A percentile compares a stretch with the other conserved stretches of the same genome.
phyloP scores from a whole-genome alignment of 345 rosid genomes.

The Rhizophora mangle region DNA sequence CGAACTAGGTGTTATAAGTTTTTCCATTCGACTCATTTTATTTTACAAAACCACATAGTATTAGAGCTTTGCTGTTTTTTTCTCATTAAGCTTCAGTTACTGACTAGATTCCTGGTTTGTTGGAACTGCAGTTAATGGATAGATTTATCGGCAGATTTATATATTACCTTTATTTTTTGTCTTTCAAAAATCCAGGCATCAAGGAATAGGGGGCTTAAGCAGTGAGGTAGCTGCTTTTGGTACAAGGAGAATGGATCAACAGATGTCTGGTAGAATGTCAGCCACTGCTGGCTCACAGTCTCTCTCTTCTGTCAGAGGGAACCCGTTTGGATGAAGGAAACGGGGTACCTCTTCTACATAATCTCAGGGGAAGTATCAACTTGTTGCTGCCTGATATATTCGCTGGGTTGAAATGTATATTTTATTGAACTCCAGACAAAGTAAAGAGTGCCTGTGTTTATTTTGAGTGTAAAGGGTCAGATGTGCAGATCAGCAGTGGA shows the following conservation, averaged over 20 bases:
- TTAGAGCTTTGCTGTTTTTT: not conserved
- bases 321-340: slow-evolving; percentile 57
- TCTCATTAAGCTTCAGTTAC: not conserved
- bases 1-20: too few relatives aligned
- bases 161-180: not conserved
- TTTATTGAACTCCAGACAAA: slow-evolving; percentile 19
- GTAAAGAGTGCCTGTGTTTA: slow-evolving; percentile 3
- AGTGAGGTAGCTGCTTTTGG: slow-evolving; percentile 35
- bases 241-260: slow-evolving; percentile 44
- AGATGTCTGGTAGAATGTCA: slow-evolving; percentile 37
- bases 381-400: slow-evolving; percentile 32
- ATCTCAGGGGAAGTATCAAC: slow-evolving; percentile 30
- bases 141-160: not conserved
- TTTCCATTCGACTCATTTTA: too few relatives aligned
- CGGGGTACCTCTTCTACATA: slow-evolving; percentile 1
- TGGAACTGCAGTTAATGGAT: not conserved
- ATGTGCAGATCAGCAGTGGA: slow-evolving; percentile 15
- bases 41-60: not conserved
- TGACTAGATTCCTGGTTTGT: not conserved
- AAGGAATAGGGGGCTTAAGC: slow-evolving; percentile 38
- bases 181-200: slow-evolving; percentile 30
- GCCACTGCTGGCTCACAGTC: slow-evolving; percentile 39
- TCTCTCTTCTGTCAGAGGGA: slow-evolving; percentile 55
- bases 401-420: slow-evolving; percentile 19
- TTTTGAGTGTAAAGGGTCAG: slow-evolving; percentile 11